A percentile compares a stretch with the other conserved stretches of the same genome.
Evolutionary conservation across 2,329 filamentous ascomycete species (phyloP).

Genomic region (Diaporthe aspalathi): DNA sequence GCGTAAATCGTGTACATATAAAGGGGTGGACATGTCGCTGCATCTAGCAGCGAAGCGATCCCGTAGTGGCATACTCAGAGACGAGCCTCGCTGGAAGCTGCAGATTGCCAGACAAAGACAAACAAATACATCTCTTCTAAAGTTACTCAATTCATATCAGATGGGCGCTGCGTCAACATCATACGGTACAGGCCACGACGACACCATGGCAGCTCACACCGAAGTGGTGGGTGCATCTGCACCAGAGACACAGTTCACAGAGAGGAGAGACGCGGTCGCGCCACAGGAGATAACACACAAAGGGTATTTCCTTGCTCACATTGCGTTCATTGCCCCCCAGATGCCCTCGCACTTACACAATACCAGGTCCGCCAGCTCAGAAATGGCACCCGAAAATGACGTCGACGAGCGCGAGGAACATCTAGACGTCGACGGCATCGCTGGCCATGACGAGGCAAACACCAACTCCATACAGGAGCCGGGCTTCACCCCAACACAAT

Average conservation of each 20-base stretch:
- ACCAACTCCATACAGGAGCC: background rate
- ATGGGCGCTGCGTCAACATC: background rate
- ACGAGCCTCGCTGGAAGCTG: background rate
- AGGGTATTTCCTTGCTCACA: background rate
- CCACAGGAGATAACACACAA: background rate
- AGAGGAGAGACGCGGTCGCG: background rate
- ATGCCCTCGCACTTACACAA: background rate
- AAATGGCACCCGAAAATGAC: background rate
- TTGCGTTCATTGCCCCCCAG: background rate
- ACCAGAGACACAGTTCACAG: background rate
- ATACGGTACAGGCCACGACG: background rate
- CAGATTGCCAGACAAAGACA: background rate
- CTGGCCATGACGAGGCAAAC: background rate
- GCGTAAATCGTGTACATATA: background rate
- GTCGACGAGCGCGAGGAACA: background rate
- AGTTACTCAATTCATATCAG: no score
- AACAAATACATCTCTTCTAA: no score
- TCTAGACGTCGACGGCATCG: background rate
- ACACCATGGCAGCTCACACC: background rate
- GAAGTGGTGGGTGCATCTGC: background rate
- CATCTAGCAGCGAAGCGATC: background rate
- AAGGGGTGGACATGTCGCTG: background rate
- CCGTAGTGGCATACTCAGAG: no score
- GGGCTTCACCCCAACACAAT: conserved; percentile 45
- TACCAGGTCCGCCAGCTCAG: background rate